These are phyloP conservation scores for Geosiphon pyriformis DNA, from an alignment of 192 early-diverging fungal genomes.

Conservation along the genomic window DNA sequence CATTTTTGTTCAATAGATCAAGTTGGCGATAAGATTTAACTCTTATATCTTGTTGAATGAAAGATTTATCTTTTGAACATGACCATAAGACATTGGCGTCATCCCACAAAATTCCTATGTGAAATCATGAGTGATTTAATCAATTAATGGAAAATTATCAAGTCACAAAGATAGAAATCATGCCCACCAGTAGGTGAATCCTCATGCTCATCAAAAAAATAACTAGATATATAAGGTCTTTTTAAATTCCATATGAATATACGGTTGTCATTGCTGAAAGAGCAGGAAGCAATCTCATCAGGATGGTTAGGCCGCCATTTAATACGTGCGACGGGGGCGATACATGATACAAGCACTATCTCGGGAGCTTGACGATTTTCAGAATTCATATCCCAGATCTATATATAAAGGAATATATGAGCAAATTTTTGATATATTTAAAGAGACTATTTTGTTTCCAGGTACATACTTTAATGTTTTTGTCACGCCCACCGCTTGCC, in stretches of 20 bases:
- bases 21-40: slow-evolving; percentile 41
- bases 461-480: slow-evolving; percentile 67
- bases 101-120: slow-evolving; percentile 60
- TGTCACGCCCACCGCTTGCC: slow-evolving; percentile 76
- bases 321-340: slow-evolving; percentile 59
- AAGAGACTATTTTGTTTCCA: too few species aligned
- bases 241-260: slow-evolving; percentile 73
- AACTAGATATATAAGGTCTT: slow-evolving; percentile 61
- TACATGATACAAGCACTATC: slow-evolving; percentile 61
- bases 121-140: neutral
- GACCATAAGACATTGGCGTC: slow-evolving; percentile 58
- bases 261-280: slow-evolving; percentile 52
- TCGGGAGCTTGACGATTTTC: slow-evolving; percentile 55
- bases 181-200: slow-evolving; percentile 58
- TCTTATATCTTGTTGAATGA: slow-evolving; percentile 55
- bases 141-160: neutral
- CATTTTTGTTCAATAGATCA: slow-evolving; percentile 46
- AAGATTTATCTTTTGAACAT: slow-evolving; percentile 72
- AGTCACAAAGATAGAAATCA: neutral
- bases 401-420: neutral
- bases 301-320: slow-evolving; percentile 66
- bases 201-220: slow-evolving; percentile 65
- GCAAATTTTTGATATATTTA: too few species aligned
- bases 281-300: slow-evolving; percentile 65
- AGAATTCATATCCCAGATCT: slow-evolving; percentile 66